Conservation (phyloP, 2,329 filamentous ascomycete species). For the Xylaria digitata region DNA sequence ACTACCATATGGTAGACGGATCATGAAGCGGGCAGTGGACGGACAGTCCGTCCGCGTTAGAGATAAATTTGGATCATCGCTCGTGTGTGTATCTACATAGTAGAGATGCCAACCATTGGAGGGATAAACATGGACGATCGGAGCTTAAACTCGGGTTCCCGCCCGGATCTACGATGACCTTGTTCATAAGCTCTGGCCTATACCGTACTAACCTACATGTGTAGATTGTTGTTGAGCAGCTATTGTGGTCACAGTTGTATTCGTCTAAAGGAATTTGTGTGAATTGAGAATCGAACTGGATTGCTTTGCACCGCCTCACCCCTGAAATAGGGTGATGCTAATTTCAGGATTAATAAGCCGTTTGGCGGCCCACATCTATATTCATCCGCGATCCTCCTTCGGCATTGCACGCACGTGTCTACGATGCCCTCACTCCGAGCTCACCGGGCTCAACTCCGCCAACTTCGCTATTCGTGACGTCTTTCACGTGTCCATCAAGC, state of each 20-base stretch:
- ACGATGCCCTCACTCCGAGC: not conserved
- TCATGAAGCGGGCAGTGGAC: not conserved
- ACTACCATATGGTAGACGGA: not conserved
- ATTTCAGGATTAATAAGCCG: not conserved
- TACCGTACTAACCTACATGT: not conserved
- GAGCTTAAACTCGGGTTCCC: not conserved
- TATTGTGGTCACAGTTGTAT: not conserved
- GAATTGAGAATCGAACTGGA: not conserved
- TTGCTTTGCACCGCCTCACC: constrained; percentile 20
- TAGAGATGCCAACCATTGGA: not conserved
- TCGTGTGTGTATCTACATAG: too few species aligned
- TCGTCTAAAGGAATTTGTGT: not conserved
- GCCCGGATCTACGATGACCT: constrained; percentile 21
- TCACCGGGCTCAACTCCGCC: not conserved
- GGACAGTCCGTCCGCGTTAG: not conserved
- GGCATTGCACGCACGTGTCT: not conserved
- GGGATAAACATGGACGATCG: constrained; percentile 17
- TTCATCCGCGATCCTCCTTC: constrained; percentile 5
- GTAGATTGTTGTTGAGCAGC: too few species aligned
- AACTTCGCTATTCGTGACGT: constrained; percentile 1
- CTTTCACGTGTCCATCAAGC: not conserved
- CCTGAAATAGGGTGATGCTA: not conserved
- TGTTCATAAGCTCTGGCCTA: not conserved
- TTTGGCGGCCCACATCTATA: constrained; percentile 12
- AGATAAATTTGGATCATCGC: too few species aligned